A percentile compares a stretch with the other conserved stretches of the same genome.
Conservation (phyloP, 2,329 filamentous ascomycete species). For the Clonostachys solani region DNA sequence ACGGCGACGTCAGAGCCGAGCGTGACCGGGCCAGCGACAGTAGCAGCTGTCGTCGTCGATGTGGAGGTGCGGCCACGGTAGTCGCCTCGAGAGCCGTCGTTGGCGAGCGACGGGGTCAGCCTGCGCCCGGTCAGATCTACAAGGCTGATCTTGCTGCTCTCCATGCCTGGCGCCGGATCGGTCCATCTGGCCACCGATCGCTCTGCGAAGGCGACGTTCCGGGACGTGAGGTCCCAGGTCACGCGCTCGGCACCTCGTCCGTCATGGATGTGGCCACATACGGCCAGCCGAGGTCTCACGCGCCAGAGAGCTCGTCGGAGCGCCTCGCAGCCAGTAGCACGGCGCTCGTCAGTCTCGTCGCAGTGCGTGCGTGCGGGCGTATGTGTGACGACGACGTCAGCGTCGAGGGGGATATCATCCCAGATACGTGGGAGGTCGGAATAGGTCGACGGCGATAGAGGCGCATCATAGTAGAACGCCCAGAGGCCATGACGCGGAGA, state of each 20-base stretch:
- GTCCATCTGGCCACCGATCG: constrained; percentile 42
- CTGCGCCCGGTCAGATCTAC: constrained; percentile 53
- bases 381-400: constrained; percentile 68
- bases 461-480: constrained; percentile 61
- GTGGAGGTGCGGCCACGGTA: not conserved
- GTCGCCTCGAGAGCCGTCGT: constrained; percentile 32
- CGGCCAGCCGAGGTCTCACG: constrained; percentile 57
- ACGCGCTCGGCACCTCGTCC: constrained; percentile 61
- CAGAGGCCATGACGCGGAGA: constrained; percentile 53
- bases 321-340: constrained; percentile 53
- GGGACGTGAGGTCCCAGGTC: constrained; percentile 46
- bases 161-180: constrained; percentile 50
- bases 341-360: constrained; percentile 39
- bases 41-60: not conserved
- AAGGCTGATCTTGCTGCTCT: constrained; percentile 54
- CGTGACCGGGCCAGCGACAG: constrained; percentile 1
- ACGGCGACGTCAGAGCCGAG: constrained; percentile 8
- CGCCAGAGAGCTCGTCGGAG: constrained; percentile 53
- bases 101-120: constrained; percentile 33
- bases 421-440: constrained; percentile 41
- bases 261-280: constrained; percentile 72
- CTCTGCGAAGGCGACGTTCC: constrained; percentile 38
- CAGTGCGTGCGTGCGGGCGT: constrained; percentile 59
- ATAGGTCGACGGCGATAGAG: constrained; percentile 8
- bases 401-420: constrained; percentile 54